A percentile compares a stretch with the other conserved stretches of the same genome.
Conservation (phyloP, 495 filamentous ascomycete species). For the Hypoxylon fragiforme region DNA sequence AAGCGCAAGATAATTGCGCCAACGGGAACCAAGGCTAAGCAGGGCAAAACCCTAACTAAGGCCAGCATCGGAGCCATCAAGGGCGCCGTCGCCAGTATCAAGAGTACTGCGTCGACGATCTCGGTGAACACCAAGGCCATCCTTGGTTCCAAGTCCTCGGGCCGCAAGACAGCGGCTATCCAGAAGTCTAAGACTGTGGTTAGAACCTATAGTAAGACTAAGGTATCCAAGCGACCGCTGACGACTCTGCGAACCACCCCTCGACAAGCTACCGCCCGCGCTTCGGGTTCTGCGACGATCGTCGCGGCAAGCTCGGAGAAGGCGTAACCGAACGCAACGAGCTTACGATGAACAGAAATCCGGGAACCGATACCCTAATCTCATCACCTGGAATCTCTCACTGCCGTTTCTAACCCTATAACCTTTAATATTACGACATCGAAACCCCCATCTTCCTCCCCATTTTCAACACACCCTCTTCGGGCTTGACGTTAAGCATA, state of each 20-base stretch:
- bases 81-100: conserved; percentile 39
- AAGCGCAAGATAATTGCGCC: conserved; percentile 47
- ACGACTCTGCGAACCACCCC: conserved; percentile 20
- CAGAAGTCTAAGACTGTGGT: conserved; percentile 36
- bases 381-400: too few species aligned
- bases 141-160: conserved; percentile 29
- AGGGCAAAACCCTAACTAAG: conserved; percentile 30
- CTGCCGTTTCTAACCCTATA: too few species aligned
- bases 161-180: conserved; percentile 27
- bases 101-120: conserved; percentile 43
- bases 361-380: too few species aligned
- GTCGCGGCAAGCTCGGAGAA: conserved; percentile 21
- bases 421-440: too few species aligned
- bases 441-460: too few species aligned
- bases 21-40: conserved; percentile 40
- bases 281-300: conserved; percentile 32
- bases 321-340: too few species aligned
- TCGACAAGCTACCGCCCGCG: conserved; percentile 31
- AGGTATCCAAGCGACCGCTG: conserved; percentile 28
- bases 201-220: conserved; percentile 37
- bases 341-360: too few species aligned
- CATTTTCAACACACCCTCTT: too few species aligned
- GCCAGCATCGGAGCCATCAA: conserved; percentile 35
- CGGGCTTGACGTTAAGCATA: too few species aligned
- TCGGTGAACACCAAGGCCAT: conserved; percentile 42